phyloP scores from a whole-genome alignment of 108 stramenopile genomes.

The Fragilaria crotonensis region DNA sequence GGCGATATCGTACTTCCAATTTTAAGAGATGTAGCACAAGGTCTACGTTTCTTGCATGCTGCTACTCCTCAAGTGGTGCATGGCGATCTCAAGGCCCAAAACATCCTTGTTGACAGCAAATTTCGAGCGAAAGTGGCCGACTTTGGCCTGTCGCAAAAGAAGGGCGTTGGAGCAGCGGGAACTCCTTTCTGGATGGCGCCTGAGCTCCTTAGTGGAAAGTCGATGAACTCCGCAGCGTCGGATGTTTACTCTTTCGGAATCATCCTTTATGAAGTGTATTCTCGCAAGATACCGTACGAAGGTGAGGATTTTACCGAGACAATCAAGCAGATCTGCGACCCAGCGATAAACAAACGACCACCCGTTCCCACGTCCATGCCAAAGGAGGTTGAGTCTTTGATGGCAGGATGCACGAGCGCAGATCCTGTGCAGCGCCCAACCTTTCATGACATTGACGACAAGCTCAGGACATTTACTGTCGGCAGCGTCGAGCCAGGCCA shows the following conservation, averaged over 20 bases:
- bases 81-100: conserved; percentile 52
- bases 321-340: conserved; percentile 29
- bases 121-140: conserved; percentile 58
- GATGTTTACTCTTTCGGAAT: conserved; percentile 67
- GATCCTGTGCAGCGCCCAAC: conserved; percentile 19
- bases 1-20: conserved; percentile 44
- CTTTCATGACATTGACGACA: conserved; percentile 5
- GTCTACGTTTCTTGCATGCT: conserved; percentile 51
- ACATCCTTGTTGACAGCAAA: conserved; percentile 46
- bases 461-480: background rate
- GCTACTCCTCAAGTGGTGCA: conserved; percentile 54
- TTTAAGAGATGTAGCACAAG: conserved; percentile 46
- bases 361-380: conserved; percentile 25
- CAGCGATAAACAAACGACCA: conserved; percentile 36
- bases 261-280: conserved; percentile 46
- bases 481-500: conserved; percentile 17
- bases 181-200: conserved; percentile 98
- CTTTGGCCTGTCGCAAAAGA: conserved; percentile 44
- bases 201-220: conserved; percentile 49
- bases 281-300: conserved; percentile 47
- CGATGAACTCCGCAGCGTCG: conserved; percentile 30
- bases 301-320: conserved; percentile 32
- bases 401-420: conserved; percentile 32
- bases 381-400: conserved; percentile 15
- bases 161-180: conserved; percentile 45